Evolutionary conservation across 1,284 basidiomycete species (phyloP), one percentile per base, ranked within the genome.

Genomic region (Sporisorium scitamineum): DNA sequence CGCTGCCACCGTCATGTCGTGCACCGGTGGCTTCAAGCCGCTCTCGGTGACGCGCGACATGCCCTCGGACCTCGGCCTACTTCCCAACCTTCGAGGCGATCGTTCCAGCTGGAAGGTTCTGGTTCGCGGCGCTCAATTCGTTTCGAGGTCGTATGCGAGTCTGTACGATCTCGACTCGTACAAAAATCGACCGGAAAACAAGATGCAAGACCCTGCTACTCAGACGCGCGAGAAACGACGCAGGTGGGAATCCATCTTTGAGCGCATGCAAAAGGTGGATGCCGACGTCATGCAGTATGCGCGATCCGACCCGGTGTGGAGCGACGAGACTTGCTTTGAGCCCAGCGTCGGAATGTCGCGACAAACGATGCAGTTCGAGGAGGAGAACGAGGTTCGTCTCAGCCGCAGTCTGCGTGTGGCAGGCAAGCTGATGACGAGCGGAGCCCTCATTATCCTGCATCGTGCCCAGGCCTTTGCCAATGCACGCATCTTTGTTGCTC

Each of bases 401-500:
- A 67, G 65, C 44, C 75, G 70, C 42, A 69, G 74, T 65, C 54
- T 81, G 47, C 67, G 76, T 27, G 54, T 73, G 1, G 75, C 75
- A 16, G 80, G 80, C 50, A 77, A 79, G 61, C 68, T 81, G n/a
- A 81, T 81, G 80, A 79, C 80, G 41, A 76, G 78, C 41, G 77
- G 79, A 16, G 68, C 78, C 2, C 60, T 79, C 4, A 79, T 82
- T 62, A 82, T 82, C 44, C 45, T 82, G 24, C 80, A 82, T 50
- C 57, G 80, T 13, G 74, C 79, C 0, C 79, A 80, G 56, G 80
- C 80, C 2, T 82, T 79, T 39, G 79, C 79, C 24, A 80, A 80
- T 42, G 80, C 80, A 20, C 48, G 69, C 27, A 76, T 82, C 68
- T 82, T 82, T 61, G 73, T 82, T 27, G 57, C 61, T 31, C 79